Conservation (phyloP, 108 stramenopile species). For the Cyclotella cryptica region DNA sequence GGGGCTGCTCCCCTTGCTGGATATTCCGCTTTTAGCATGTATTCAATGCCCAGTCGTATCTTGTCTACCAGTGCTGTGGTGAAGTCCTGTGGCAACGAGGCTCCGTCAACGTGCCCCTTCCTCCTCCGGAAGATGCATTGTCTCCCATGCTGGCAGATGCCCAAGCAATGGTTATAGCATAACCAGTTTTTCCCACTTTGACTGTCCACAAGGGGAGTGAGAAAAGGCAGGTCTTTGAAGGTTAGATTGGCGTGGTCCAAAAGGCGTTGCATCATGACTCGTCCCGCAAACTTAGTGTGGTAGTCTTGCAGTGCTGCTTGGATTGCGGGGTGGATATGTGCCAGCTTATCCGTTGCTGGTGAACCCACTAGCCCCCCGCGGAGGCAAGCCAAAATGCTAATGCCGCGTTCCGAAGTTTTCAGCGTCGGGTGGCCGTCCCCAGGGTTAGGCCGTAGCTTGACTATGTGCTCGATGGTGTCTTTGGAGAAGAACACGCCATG, state of each 20-base stretch:
- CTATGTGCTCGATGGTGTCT: conserved; percentile 19
- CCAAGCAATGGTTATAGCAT: too few species aligned
- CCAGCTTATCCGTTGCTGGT: neutral
- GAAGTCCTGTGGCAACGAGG: neutral
- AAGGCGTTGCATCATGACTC: too few species aligned
- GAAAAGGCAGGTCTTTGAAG: neutral
- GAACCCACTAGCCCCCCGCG: neutral
- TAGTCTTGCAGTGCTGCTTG: neutral
- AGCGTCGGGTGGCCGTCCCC: neutral
- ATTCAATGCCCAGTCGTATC: neutral
- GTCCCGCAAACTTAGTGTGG: neutral
- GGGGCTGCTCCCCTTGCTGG: too few species aligned
- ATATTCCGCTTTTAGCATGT: too few species aligned
- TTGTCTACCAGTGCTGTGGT: neutral
- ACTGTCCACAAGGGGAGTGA: neutral
- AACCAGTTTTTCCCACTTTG: too few species aligned
- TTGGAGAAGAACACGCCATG: too few species aligned
- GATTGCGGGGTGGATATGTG: neutral
- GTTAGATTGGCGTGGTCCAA: neutral
- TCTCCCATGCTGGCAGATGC: too few species aligned
- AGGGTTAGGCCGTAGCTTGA: conserved; percentile 8
- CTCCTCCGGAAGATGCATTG: neutral
- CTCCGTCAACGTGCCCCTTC: neutral
- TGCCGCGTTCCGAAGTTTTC: too few species aligned
- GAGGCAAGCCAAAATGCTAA: neutral